Evolutionary conservation across 495 filamentous ascomycete genomes (phyloP).

Genomic region (Annulohypoxylon maeteangense): DNA sequence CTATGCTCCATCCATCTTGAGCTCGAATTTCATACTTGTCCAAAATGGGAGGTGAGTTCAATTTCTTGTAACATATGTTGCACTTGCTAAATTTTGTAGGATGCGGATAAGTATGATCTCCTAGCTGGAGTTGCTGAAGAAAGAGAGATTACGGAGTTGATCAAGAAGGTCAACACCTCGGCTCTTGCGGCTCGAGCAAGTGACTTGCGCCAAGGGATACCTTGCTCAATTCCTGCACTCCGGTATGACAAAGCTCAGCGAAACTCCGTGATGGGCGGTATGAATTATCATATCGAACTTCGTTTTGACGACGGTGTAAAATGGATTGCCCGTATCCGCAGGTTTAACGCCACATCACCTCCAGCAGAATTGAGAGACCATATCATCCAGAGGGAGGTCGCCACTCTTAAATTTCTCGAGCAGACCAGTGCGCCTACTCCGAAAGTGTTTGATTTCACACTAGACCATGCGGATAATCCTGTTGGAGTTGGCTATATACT

Average conservation of each 20-base stretch:
- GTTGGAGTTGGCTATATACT: slow-evolving; percentile 54
- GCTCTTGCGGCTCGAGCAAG: slow-evolving; percentile 44
- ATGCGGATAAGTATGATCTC: slow-evolving; percentile 44
- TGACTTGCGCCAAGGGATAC: slow-evolving; percentile 43
- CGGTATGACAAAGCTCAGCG: slow-evolving; percentile 46
- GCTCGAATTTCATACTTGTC: slow-evolving; percentile 47
- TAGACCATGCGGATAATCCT: slow-evolving; percentile 42
- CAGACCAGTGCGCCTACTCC: slow-evolving; percentile 47
- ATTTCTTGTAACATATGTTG: not conserved
- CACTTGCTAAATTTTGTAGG: slow-evolving; percentile 33
- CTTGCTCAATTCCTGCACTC: slow-evolving; percentile 43
- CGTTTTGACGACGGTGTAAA: slow-evolving; percentile 45
- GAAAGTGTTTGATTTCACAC: slow-evolving; percentile 47
- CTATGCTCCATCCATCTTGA: slow-evolving; percentile 48
- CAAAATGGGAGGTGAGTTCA: slow-evolving; percentile 51
- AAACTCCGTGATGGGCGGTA: slow-evolving; percentile 52
- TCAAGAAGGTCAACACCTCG: slow-evolving; percentile 47
- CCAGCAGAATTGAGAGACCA: slow-evolving; percentile 47
- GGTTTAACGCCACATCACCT: slow-evolving; percentile 35
- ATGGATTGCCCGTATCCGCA: slow-evolving; percentile 48
- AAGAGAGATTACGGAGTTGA: slow-evolving; percentile 44
- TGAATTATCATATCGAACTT: slow-evolving; percentile 51
- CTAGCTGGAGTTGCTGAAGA: slow-evolving; percentile 43
- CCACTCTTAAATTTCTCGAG: slow-evolving; percentile 49
- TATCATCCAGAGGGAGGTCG: slow-evolving; percentile 49